Evolutionary conservation across 2,329 filamentous ascomycete genomes (phyloP), one percentile per base, ranked within the genome.

Genomic region (Colletotrichum echinochloae): DNA sequence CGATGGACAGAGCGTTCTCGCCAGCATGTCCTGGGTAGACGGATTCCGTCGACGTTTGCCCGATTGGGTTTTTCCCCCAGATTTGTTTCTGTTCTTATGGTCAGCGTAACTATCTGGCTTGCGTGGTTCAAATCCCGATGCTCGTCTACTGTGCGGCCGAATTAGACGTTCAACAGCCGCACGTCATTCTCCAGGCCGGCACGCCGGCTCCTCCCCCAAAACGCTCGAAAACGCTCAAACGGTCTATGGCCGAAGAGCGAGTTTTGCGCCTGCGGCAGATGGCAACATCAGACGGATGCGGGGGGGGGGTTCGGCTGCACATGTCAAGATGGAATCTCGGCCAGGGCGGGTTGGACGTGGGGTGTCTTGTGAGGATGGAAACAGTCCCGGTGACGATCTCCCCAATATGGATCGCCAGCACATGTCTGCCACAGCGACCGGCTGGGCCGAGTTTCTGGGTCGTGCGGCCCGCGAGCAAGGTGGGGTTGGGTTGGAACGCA

Each of bases 21-120:
- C 16, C 30, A 28, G 37, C 35, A 59, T n/a, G 60, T 60, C 52
- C 65, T 39, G 52, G 35, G 52, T 33, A 35, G 35, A 16, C 39
- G 37, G 26, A 18, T 41, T 16, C 35, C 30, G 20, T 18, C n/a
- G 5, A 35, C 28, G 26, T 23, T n/a, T 30, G 18, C 18, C 26
- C 5, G 16, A 16, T 33, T n/a, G n/a, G 20, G 9, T 46, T 14
- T 44, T 6, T 28, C 30, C 5, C 16, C 14, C 6, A 9, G n/a
- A n/a, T n/a, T n/a, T n/a, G n/a, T n/a, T n/a, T 8, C 20, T 33
- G n/a, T 2, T 52, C 33, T 9, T 52, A n/a, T 26, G 5, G 26
- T 12, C 18, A 2, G 11, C 2, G n/a, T 14, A 23, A 14, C n/a
- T 48, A 48, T 48, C 11, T 26, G 44, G 11, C 23, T 39, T 52